These are phyloP conservation scores for Parachlorella kessleri DNA, from an alignment of 139 green algal species.

Conservation along the genomic window DNA sequence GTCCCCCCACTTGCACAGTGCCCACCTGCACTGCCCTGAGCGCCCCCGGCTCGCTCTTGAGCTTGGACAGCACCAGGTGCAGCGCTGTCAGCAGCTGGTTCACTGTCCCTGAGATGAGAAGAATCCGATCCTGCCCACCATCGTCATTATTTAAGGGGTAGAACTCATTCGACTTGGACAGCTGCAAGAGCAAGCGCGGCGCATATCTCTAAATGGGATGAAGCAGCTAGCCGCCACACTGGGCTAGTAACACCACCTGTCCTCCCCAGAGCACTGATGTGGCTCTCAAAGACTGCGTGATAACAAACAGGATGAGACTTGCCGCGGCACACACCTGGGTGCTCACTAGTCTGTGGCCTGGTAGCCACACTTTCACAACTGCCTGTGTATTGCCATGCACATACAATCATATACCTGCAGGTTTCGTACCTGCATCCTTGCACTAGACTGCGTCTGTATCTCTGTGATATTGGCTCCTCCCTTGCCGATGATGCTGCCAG, in stretches of 20 bases:
- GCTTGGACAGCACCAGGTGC: slow-evolving; percentile 78
- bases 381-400: no score
- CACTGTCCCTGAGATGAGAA: slow-evolving; percentile 75
- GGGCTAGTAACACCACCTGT: no score
- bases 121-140: slow-evolving; percentile 63
- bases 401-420: no score
- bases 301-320: no score
- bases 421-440: slow-evolving; percentile 73
- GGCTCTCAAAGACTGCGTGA: no score
- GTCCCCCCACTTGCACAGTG: no score
- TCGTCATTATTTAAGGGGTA: slow-evolving; percentile 54
- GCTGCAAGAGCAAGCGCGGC: slow-evolving; percentile 31
- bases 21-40: slow-evolving; percentile 22
- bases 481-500: slow-evolving; percentile 80
- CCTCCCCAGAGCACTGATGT: no score
- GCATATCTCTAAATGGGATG: no score
- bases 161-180: slow-evolving; percentile 55
- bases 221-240: no score
- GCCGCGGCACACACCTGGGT: no score
- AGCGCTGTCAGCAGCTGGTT: slow-evolving; percentile 76
- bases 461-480: slow-evolving; percentile 75
- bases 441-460: slow-evolving; percentile 64
- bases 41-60: slow-evolving; percentile 46
- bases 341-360: no score
- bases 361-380: no score